These are phyloP conservation scores for Pseudonectria foliicola DNA, from an alignment of 2,329 filamentous ascomycete species.

Conservation along the genomic window DNA sequence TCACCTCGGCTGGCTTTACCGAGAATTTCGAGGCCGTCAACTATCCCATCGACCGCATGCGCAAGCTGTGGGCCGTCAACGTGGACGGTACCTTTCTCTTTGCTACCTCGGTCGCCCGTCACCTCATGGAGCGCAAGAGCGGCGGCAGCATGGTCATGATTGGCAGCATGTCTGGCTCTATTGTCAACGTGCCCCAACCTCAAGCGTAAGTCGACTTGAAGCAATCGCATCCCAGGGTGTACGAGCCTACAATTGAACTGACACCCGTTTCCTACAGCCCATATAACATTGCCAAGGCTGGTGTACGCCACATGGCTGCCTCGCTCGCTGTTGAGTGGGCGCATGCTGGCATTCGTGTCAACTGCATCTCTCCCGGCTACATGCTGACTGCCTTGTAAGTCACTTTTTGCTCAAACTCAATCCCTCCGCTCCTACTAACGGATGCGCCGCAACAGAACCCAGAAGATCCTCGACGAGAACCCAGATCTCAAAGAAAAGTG, in stretches of 20 bases:
- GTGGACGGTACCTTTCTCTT: slow-evolving; percentile 90
- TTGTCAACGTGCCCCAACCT: slow-evolving; percentile 93
- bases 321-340: slow-evolving; percentile 95
- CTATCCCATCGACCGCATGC: slow-evolving; percentile 84
- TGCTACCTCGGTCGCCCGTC: slow-evolving; percentile 74
- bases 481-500: slow-evolving; percentile 84
- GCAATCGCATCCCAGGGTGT: no score
- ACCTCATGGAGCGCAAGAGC: slow-evolving; percentile 74
- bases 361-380: slow-evolving; percentile 92
- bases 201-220: slow-evolving; percentile 52
- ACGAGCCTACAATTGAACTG: no score
- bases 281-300: slow-evolving; percentile 91
- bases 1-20: slow-evolving; percentile 94
- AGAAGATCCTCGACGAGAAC: slow-evolving; percentile 91
- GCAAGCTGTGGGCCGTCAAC: slow-evolving; percentile 92
- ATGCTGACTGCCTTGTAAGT: slow-evolving; percentile 90
- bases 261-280: slow-evolving; percentile 38
- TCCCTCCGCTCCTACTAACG: slow-evolving; percentile 2
- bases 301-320: slow-evolving; percentile 78
- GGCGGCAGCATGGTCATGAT: slow-evolving; percentile 88
- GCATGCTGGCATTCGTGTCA: slow-evolving; percentile 77
- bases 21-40: slow-evolving; percentile 91
- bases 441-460: slow-evolving; percentile 50
- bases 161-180: slow-evolving; percentile 86
- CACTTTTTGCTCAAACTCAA: neutral